Percentiles rank a stretch among this genome's conserved stretches.
Conservation (phyloP, 148 eudicot genomes). For the Amaranthus palmeri region DNA sequence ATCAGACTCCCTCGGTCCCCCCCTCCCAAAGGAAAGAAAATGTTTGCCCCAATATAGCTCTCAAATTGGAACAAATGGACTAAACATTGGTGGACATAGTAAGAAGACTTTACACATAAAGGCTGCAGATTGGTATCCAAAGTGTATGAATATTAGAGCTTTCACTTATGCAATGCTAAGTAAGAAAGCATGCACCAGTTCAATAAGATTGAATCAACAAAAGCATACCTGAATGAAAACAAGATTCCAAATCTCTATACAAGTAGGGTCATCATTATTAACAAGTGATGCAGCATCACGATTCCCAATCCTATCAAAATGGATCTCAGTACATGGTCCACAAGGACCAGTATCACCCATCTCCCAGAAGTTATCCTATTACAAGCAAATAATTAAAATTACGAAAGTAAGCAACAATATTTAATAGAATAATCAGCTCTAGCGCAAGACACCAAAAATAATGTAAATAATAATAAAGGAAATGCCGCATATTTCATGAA, state of each 20-base stretch:
- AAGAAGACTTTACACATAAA: background rate
- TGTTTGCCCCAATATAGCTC: too few relatives aligned
- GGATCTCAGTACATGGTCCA: constrained; percentile 98
- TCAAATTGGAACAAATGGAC: too few relatives aligned
- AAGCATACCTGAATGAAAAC: constrained; percentile 87
- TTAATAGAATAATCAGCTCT: background rate
- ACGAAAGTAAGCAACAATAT: background rate
- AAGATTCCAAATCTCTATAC: constrained; percentile 97
- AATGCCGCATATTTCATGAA: background rate
- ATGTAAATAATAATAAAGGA: background rate
- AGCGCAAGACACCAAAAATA: background rate
- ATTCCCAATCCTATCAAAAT: constrained; percentile 85
- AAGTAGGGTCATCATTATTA: constrained; percentile 92
- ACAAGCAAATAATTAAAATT: constrained; percentile 5
- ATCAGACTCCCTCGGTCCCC: background rate
- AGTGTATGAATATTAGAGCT: background rate
- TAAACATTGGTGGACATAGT: too few relatives aligned
- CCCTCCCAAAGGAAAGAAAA: too few relatives aligned
- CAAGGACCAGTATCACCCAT: constrained; percentile 99
- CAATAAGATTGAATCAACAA: constrained; percentile 5
- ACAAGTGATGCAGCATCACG: constrained; percentile 92
- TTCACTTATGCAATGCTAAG: background rate
- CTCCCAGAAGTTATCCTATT: constrained; percentile 98
- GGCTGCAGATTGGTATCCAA: background rate
- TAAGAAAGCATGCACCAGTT: background rate